phyloP scores from a whole-genome alignment of 2,329 filamentous ascomycete species.

The Epicoccum nigrum region DNA sequence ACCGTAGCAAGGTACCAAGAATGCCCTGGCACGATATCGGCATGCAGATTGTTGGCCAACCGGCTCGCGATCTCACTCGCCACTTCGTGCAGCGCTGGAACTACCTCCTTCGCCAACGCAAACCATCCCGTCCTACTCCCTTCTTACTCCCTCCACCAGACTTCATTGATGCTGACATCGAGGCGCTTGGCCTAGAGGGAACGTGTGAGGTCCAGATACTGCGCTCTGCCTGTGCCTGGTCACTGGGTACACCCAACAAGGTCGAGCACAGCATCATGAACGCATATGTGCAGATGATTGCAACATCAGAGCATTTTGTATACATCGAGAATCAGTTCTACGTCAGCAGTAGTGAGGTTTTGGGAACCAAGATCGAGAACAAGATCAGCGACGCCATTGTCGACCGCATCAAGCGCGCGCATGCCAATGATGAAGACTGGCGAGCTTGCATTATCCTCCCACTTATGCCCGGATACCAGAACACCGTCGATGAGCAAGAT shows the following conservation, averaged over 20 bases:
- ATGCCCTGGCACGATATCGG: slow-evolving; percentile 99
- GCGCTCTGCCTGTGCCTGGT: slow-evolving; percentile 90
- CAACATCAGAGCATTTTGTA: slow-evolving; percentile 93
- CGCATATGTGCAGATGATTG: slow-evolving; percentile 92
- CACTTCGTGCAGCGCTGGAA: slow-evolving; percentile 99
- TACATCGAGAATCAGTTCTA: slow-evolving; percentile 99
- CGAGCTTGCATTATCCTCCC: slow-evolving; percentile 88
- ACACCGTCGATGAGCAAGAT: slow-evolving; percentile 91
- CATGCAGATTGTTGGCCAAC: slow-evolving; percentile 97
- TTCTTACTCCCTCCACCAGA: slow-evolving; percentile 94
- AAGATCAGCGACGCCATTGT: slow-evolving; percentile 93
- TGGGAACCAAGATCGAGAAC: slow-evolving; percentile 87
- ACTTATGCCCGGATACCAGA: slow-evolving; percentile 98
- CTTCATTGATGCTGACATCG: slow-evolving; percentile 82
- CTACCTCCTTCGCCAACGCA: slow-evolving; percentile 89
- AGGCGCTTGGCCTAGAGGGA: slow-evolving; percentile 84
- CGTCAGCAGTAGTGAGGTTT: slow-evolving; percentile 88
- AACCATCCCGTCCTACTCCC: slow-evolving; percentile 89
- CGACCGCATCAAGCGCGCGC: slow-evolving; percentile 84
- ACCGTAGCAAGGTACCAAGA: slow-evolving; percentile 81
- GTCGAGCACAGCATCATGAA: slow-evolving; percentile 95
- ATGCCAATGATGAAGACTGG: slow-evolving; percentile 87
- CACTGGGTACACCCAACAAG: slow-evolving; percentile 79
- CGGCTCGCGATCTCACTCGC: slow-evolving; percentile 88
- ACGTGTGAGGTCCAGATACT: slow-evolving; percentile 97